phyloP scores from a whole-genome alignment of 192 early-diverging fungal genomes.

The Umbelopsis isabellina region DNA sequence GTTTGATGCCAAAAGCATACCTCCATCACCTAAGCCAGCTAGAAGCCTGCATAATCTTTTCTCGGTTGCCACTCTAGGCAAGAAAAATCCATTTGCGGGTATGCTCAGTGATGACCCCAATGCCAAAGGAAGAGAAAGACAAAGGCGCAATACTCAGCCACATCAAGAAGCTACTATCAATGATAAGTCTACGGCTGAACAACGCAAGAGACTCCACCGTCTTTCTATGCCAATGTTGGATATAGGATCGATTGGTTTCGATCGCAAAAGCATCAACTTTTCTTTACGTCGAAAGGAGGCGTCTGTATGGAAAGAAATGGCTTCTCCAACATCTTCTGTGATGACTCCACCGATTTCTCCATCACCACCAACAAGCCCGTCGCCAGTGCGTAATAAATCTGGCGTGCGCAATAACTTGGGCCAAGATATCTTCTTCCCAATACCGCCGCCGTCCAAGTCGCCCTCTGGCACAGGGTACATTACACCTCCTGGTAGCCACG shows the following conservation, averaged over 20 bases:
- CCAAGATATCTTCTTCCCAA: not conserved
- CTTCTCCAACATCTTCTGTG: constrained; percentile 5
- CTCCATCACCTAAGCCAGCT: constrained; percentile 13
- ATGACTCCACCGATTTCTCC: constrained; percentile 10
- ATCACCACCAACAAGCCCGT: constrained; percentile 5
- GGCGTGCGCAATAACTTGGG: not conserved
- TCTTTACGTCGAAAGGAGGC: constrained; percentile 4
- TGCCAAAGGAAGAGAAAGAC: not conserved
- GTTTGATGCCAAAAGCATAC: constrained; percentile 5
- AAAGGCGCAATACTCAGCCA: constrained; percentile 17
- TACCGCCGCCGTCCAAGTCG: not conserved
- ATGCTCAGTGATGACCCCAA: not conserved
- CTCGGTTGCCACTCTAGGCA: not conserved
- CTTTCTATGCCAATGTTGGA: constrained; percentile 8
- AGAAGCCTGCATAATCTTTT: constrained; percentile 8
- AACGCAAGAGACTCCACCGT: constrained; percentile 6
- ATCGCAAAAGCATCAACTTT: constrained; percentile 14
- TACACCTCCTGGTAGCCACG: constrained; percentile 10
- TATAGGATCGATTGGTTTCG: constrained; percentile 10
- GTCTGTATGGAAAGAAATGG: not conserved
- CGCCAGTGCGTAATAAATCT: constrained; percentile 13
- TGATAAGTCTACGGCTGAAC: constrained; percentile 2
- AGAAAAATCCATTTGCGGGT: constrained; percentile 1
- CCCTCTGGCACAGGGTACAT: not conserved
- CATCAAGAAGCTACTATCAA: not conserved